phyloP scores from a whole-genome alignment of 805 yeast genomes.

The Hanseniaspora mollemarum region DNA sequence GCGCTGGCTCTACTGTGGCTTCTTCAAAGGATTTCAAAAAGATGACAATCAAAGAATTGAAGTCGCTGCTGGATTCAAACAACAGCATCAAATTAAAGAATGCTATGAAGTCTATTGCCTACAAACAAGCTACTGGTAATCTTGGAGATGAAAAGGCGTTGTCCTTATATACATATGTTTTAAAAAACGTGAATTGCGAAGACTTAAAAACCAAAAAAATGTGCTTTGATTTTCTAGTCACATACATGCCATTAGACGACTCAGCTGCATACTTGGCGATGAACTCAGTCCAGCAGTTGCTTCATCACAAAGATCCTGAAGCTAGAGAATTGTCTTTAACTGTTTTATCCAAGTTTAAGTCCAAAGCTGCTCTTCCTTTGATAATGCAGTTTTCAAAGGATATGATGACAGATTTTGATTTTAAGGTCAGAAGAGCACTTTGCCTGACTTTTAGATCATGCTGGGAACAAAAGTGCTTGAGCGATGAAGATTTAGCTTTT shows the following conservation, averaged over 20 bases:
- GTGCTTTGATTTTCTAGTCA: conserved; percentile 61
- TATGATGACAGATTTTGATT: conserved; percentile 56
- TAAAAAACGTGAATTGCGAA: conserved; percentile 68
- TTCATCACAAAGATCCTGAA: conserved; percentile 58
- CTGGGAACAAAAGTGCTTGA: conserved; percentile 28
- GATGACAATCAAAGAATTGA: conserved; percentile 55
- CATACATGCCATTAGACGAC: conserved; percentile 73
- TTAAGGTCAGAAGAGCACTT: conserved; percentile 67
- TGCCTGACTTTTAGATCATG: conserved; percentile 52
- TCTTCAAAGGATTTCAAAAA: conserved; percentile 21
- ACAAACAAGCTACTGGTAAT: conserved; percentile 35
- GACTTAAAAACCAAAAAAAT: conserved; percentile 56
- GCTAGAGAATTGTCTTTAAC: conserved; percentile 63
- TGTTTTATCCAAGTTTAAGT: conserved; percentile 70
- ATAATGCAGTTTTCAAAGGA: conserved; percentile 61
- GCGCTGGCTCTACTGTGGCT: conserved; percentile 13
- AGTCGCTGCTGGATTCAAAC: conserved; percentile 54
- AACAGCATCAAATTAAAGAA: conserved; percentile 50
- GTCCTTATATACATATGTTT: conserved; percentile 67
- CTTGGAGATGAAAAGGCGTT: conserved; percentile 32
- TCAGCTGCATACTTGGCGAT: conserved; percentile 82
- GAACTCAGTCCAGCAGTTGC: conserved; percentile 78
- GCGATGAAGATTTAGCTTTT: conserved; percentile 36
- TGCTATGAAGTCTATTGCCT: conserved; percentile 48
- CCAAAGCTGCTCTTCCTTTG: conserved; percentile 72